These are phyloP conservation scores for Vitis hybrid DNA, from an alignment of 177 flowering plant species.

Conservation along the genomic window DNA sequence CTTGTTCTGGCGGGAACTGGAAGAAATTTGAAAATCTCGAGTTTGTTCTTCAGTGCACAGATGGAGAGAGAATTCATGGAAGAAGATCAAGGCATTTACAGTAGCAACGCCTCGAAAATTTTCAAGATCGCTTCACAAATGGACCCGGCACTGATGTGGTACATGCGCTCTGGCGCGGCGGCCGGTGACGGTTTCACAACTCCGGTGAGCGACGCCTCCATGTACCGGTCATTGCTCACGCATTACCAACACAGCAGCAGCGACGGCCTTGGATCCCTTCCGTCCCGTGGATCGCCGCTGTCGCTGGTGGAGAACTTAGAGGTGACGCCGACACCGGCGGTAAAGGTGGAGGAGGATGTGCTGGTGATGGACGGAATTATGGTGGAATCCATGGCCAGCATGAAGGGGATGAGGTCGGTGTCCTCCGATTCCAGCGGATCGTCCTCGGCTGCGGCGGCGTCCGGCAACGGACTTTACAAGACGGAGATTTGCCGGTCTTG, in stretches of 20 bases:
- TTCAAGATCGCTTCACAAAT: too few species aligned
- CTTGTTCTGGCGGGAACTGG: too few species aligned
- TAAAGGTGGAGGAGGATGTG: constrained; percentile 48
- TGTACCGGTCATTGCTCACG: too few species aligned
- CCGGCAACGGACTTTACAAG: constrained; percentile 18
- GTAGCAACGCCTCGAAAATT: too few species aligned
- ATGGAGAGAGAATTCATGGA: too few species aligned
- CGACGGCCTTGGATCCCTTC: neutral
- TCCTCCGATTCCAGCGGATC: constrained; percentile 17
- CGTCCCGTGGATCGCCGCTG: constrained; percentile 11
- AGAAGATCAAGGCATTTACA: too few species aligned
- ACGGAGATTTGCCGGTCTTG: constrained; percentile 31
- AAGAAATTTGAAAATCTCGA: too few species aligned
- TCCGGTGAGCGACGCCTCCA: too few species aligned
- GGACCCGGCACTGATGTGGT: too few species aligned
- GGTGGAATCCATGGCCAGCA: constrained; percentile 15
- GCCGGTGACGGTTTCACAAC: too few species aligned
- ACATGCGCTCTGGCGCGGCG: too few species aligned
- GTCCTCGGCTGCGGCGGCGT: constrained; percentile 8
- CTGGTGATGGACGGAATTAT: constrained; percentile 54
- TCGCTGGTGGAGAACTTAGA: constrained; percentile 12
- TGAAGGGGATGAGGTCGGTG: constrained; percentile 10
- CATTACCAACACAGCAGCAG: constrained; percentile 5
- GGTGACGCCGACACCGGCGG: constrained; percentile 15
- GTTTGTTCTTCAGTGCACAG: too few species aligned